Evolutionary conservation across 306 rosid species (phyloP).

Genomic region (Quercus dentata): DNA sequence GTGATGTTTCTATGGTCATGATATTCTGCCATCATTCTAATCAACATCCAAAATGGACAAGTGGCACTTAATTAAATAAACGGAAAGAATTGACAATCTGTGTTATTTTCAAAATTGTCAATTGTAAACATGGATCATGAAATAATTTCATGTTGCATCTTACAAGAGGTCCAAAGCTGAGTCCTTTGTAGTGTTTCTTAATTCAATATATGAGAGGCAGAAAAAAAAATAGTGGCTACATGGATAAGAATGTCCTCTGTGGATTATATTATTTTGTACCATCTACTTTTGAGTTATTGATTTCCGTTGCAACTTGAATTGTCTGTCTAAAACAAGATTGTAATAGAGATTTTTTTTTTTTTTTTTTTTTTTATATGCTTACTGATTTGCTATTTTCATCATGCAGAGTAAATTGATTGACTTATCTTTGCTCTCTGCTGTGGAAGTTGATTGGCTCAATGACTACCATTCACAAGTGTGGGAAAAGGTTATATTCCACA

Average conservation of each 20-base stretch:
- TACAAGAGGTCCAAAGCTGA: background rate
- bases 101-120: background rate
- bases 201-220: background rate
- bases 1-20: background rate
- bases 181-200: background rate
- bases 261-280: background rate
- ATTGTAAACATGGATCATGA: background rate
- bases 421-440: slow-evolving; percentile 63
- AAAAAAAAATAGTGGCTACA: background rate
- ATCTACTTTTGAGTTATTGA: slow-evolving; percentile 3
- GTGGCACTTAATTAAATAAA: background rate
- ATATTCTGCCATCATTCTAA: background rate
- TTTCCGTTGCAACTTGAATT: slow-evolving; percentile 1
- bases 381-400: slow-evolving; percentile 16
- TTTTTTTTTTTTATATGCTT: background rate
- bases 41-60: background rate
- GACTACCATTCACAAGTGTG: slow-evolving; percentile 83
- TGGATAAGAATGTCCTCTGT: background rate
- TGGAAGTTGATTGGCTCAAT: slow-evolving; percentile 76
- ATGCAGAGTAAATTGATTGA: slow-evolving; percentile 84
- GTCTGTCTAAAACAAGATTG: slow-evolving; percentile 3
- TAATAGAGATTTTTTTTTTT: no score
- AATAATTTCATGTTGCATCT: background rate
- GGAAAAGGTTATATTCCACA: slow-evolving; percentile 68
- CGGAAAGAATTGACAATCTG: background rate